These are phyloP conservation scores for Amanita rubescens DNA, from an alignment of 768 basidiomycete genomes.

Conservation along the genomic window DNA sequence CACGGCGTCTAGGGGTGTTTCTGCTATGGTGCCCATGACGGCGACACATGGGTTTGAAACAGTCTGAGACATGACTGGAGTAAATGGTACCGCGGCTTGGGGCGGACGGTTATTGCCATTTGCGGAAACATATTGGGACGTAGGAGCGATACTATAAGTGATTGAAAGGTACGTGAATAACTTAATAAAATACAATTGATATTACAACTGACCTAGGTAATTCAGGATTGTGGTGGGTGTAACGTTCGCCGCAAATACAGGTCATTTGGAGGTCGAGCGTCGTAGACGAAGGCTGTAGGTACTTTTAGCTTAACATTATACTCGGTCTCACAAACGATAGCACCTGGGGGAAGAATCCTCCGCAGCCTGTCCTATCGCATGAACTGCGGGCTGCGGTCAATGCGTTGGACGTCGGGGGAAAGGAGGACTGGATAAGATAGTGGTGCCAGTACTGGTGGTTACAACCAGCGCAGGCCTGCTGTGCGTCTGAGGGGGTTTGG, in stretches of 20 bases:
- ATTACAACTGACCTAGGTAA: no score
- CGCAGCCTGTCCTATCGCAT: neutral
- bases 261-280: no score
- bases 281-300: no score
- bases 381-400: neutral
- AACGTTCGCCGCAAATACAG: no score
- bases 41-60: neutral
- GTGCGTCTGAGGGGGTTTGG: neutral
- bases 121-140: neutral
- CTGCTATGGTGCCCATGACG: neutral
- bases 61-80: neutral
- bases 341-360: neutral
- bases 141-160: neutral
- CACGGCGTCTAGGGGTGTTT: neutral
- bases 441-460: neutral
- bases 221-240: no score
- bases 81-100: neutral
- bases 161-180: neutral
- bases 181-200: neutral
- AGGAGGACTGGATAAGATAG: neutral
- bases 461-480: neutral
- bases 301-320: neutral
- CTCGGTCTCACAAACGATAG: neutral
- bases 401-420: neutral
- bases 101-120: neutral